Evolutionary conservation across 2,329 filamentous ascomycete genomes (phyloP), one percentile per base, ranked within the genome.

Genomic region (Ilyonectria robusta): DNA sequence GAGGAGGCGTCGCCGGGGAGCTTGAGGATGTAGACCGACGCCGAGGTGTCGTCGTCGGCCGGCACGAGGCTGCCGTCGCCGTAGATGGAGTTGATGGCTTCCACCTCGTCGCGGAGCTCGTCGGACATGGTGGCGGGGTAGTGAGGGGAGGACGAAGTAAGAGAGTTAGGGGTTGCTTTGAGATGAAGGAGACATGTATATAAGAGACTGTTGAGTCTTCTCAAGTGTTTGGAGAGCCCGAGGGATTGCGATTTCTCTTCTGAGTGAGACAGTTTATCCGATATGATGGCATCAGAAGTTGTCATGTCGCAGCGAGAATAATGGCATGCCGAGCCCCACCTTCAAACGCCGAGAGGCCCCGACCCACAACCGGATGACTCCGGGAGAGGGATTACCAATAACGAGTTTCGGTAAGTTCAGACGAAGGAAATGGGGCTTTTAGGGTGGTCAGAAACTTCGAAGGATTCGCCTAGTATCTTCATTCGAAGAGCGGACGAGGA

Each of bases 31-130:
- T 91, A 90, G 72, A 87, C 44, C 7, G 59, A 57, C 48, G 47
- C 35, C 6, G 59, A 51, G 11, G 51, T 31, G 48, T 74, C 66
- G 19, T 80, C 75, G 23, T 81, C 78, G 65, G 82, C 76, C 48
- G 84, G 76, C 58, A 79, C 65, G 63, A 95, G 84, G 11, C 91
- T 92, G n/a, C 84, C 84, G 54, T 90, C 86, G 70, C 90, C 91
- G 81, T 95, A 96, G 71, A 96, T 96, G 61, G 93, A 93, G 80
- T 95, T 96, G 76, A 96, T 92, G 69, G 92, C 93, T 76, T 92
- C 92, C 33, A 95, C 83, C 78, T 96, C 93, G 81, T 96, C 93
- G 55, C 81, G 79, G 29, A 95, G 86, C 70, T 89, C 87, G 69
- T 88, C 86, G 9, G 86, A 87, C 86, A 88, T 88, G 67, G 44